Percentiles rank a stretch among this genome's conserved stretches.
phyloP scores from a whole-genome alignment of 108 stramenopile species.

The Nitzschia sp. region DNA sequence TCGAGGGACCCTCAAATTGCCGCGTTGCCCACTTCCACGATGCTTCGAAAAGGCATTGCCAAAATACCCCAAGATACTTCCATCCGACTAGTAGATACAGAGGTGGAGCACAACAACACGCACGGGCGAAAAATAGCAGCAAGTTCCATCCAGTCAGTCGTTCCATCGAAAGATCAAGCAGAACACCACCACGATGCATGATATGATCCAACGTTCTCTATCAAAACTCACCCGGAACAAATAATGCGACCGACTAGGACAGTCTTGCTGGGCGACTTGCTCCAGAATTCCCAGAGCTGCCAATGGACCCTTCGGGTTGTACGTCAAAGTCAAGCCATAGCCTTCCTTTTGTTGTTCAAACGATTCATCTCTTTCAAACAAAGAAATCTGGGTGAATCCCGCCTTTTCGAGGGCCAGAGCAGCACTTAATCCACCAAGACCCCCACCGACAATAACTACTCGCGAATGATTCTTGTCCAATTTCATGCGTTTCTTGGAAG shows the following conservation, averaged over 20 bases:
- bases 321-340: slow-evolving; percentile 84
- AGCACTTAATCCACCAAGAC: slow-evolving; percentile 62
- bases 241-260: slow-evolving; percentile 85
- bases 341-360: slow-evolving; percentile 65
- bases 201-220: no score
- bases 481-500: slow-evolving; percentile 16
- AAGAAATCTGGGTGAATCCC: slow-evolving; percentile 42
- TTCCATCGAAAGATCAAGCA: no score
- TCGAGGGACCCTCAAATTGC: slow-evolving; percentile 82
- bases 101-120: no score
- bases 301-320: slow-evolving; percentile 77
- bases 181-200: no score
- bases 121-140: no score
- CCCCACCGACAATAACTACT: slow-evolving; percentile 74
- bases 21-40: slow-evolving; percentile 73
- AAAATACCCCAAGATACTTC: slow-evolving; percentile 63
- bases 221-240: slow-evolving; percentile 41
- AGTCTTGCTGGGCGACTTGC: slow-evolving; percentile 62
- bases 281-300: slow-evolving; percentile 71
- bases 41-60: slow-evolving; percentile 73
- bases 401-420: slow-evolving; percentile 56
- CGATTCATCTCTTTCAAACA: slow-evolving; percentile 68
- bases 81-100: slow-evolving; percentile 1
- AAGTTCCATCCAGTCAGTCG: no score
- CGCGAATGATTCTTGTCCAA: slow-evolving; percentile 16